Conservation (phyloP, 345 rosid genomes). For the Murraya koenigii region DNA sequence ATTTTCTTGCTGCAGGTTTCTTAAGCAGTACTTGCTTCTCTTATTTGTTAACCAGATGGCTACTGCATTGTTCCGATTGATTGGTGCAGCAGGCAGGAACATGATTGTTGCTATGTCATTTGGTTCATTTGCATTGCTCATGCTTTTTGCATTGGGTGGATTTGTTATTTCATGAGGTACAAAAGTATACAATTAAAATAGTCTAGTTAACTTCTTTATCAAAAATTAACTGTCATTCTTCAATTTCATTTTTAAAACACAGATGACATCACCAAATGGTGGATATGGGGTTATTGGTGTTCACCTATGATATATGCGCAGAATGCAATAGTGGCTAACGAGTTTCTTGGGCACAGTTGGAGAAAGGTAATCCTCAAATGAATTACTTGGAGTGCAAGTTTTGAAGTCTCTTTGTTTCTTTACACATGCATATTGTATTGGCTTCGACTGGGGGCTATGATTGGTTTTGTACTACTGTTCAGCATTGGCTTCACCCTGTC, state of each 20-base stretch:
- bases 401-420: constrained; percentile 42
- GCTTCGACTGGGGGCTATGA: constrained; percentile 48
- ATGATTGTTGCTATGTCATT: constrained; percentile 64
- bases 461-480: constrained; percentile 35
- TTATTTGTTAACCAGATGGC: constrained; percentile 58
- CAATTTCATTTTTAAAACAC: constrained; percentile 8
- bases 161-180: constrained; percentile 59
- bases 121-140: constrained; percentile 57
- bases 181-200: background rate
- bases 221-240: background rate
- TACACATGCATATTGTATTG: constrained; percentile 55
- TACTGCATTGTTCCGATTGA: constrained; percentile 55
- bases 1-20: constrained; percentile 43
- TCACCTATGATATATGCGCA: constrained; percentile 36
- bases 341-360: constrained; percentile 27
- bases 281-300: constrained; percentile 39
- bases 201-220: background rate
- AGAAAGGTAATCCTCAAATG: constrained; percentile 16
- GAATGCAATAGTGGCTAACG: constrained; percentile 31
- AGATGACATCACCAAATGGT: constrained; percentile 81
- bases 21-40: constrained; percentile 63
- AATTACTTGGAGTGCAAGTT: constrained; percentile 34
- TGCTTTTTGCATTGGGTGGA: constrained; percentile 62
- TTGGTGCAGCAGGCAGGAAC: constrained; percentile 62
- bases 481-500: constrained; percentile 29